phyloP scores from a whole-genome alignment of 2,329 filamentous ascomycete genomes.

The Hypoxylon sp. region DNA sequence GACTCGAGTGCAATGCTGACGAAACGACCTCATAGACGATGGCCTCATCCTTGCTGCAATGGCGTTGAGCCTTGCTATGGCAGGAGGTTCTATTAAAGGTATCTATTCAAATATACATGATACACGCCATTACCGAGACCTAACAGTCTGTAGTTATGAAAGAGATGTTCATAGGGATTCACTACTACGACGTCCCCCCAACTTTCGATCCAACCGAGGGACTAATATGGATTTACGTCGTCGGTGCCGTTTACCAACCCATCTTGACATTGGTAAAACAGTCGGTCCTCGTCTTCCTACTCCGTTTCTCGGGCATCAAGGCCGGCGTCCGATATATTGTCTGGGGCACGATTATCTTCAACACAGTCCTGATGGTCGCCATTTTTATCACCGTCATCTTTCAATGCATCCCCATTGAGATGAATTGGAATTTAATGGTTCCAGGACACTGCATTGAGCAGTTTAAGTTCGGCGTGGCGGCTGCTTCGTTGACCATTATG shows the following conservation, averaged over 20 bases:
- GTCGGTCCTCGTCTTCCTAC: conserved; percentile 59
- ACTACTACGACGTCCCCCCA: conserved; percentile 37
- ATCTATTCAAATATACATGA: not conserved
- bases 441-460: conserved; percentile 51
- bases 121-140: not conserved
- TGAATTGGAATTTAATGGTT: conserved; percentile 51
- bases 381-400: conserved; percentile 56
- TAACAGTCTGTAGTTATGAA: conserved; percentile 35
- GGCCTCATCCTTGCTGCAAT: conserved; percentile 47
- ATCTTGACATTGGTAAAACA: conserved; percentile 60
- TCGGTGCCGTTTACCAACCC: conserved; percentile 59
- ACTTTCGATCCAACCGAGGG: conserved; percentile 41
- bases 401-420: conserved; percentile 55
- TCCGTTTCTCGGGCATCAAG: conserved; percentile 56
- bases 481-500: conserved; percentile 53
- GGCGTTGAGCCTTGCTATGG: conserved; percentile 37
- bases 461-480: conserved; percentile 34
- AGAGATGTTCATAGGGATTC: conserved; percentile 37
- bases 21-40: conserved; percentile 43
- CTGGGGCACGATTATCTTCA: conserved; percentile 51
- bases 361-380: conserved; percentile 51
- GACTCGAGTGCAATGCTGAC: not conserved
- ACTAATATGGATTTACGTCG: conserved; percentile 53
- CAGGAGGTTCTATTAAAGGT: conserved; percentile 38
- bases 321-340: conserved; percentile 49